Conservation (phyloP, 2,329 filamentous ascomycete species). For the Penicillium sp. region DNA sequence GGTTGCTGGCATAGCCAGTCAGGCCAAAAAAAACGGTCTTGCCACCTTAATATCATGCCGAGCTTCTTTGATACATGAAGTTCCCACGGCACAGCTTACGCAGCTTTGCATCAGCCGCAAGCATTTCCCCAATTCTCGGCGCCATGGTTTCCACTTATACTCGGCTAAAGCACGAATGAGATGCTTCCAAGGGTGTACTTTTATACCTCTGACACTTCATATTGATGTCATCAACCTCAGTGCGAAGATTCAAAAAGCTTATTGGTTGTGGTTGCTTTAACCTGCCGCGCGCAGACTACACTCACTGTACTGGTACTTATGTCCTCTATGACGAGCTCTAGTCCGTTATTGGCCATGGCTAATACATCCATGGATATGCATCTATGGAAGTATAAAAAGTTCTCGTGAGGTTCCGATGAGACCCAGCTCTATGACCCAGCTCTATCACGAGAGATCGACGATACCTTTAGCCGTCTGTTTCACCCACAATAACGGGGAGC, state of each 20-base stretch:
- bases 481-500: not conserved
- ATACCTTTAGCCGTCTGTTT: not conserved
- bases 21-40: not conserved
- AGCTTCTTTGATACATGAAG: not conserved
- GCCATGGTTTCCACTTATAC: not conserved
- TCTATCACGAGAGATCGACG: not conserved
- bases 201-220: not conserved
- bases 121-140: not conserved
- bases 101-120: conserved; percentile 1
- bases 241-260: not conserved
- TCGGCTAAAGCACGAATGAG: not conserved
- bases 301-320: not conserved
- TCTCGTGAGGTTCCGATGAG: not conserved
- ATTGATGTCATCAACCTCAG: not conserved
- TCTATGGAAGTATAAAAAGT: not conserved
- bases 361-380: not conserved
- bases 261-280: not conserved
- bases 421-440: not conserved
- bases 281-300: not conserved
- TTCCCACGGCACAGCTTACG: conserved; percentile 2
- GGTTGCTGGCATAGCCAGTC: conserved; percentile 5
- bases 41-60: conserved; percentile 10
- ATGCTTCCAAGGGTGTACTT: not conserved
- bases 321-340: not conserved
- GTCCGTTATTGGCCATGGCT: not conserved